Conservation (phyloP, 352 stramenopile genomes). For the Phytophthora sp. region DNA sequence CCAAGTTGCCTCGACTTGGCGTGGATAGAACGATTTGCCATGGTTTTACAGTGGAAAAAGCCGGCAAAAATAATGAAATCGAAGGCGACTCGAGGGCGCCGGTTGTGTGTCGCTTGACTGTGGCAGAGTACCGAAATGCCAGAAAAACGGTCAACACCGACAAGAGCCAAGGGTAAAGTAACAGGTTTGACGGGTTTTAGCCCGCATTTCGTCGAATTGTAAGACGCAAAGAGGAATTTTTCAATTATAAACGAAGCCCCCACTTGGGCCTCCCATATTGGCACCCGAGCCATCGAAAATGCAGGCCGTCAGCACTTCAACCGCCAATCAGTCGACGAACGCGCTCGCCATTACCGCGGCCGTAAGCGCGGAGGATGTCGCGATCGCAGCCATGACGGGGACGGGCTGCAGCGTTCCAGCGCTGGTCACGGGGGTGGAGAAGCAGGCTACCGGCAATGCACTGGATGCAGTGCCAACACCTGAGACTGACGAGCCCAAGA, state of each 20-base stretch:
- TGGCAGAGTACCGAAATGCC: conserved; percentile 18
- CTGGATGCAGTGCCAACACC: not conserved
- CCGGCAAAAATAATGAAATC: conserved; percentile 12
- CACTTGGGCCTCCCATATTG: conserved; percentile 30
- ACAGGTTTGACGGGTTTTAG: conserved; percentile 2
- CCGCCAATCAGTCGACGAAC: not conserved
- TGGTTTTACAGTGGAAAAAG: conserved; percentile 16
- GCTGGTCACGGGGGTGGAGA: not conserved
- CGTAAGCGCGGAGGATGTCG: not conserved
- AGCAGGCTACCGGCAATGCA: not conserved
- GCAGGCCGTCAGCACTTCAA: conserved; percentile 6
- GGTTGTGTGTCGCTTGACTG: conserved; percentile 1
- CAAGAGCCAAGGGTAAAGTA: conserved; percentile 18
- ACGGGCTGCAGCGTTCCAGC: not conserved
- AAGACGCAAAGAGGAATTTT: not conserved
- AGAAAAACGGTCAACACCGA: conserved; percentile 14
- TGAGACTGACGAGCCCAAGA: conserved; percentile 11
- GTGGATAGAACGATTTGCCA: conserved; percentile 17
- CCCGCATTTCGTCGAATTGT: conserved; percentile 33
- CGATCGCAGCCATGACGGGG: not conserved
- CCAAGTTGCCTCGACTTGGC: not conserved
- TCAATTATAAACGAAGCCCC: not conserved
- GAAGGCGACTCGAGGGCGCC: not conserved
- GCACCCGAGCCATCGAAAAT: conserved; percentile 16
- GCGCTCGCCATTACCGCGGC: not conserved